A percentile compares a stretch with the other conserved stretches of the same genome.
phyloP scores from a whole-genome alignment of 2,329 filamentous ascomycete species.

The Colletotrichum truncatum region DNA sequence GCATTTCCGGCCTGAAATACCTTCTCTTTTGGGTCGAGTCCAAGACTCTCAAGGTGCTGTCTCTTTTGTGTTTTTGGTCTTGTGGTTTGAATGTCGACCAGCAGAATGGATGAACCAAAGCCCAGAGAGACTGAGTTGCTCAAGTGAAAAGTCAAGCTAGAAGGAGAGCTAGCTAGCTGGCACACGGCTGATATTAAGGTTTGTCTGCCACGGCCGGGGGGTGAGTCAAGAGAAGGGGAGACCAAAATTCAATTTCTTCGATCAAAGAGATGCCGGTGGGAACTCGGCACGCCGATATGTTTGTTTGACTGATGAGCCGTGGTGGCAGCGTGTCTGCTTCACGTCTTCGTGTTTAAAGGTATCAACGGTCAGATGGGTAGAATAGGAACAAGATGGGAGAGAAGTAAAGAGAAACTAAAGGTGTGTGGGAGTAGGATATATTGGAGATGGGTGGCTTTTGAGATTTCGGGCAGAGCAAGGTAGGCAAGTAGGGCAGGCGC shows the following conservation, averaged over 20 bases:
- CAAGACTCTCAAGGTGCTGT: background rate
- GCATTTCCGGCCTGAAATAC: constrained; percentile 11
- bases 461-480: constrained; percentile 10
- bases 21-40: background rate
- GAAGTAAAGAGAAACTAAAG: background rate
- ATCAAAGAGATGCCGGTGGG: background rate
- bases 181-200: constrained; percentile 19
- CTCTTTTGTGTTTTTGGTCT: no score
- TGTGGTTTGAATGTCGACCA: background rate
- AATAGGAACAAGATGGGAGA: background rate
- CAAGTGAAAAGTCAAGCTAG: background rate
- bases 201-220: constrained; percentile 14
- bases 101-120: background rate
- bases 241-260: background rate
- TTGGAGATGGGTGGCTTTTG: constrained; percentile 30
- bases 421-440: constrained; percentile 3
- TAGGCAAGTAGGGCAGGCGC: constrained; percentile 14
- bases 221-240: constrained; percentile 8
- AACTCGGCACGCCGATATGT: background rate
- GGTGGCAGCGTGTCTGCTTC: background rate
- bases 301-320: background rate
- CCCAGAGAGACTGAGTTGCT: background rate
- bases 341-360: background rate
- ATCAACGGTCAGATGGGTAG: background rate
- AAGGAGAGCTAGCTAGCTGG: background rate